Conservation (phyloP, 2,329 filamentous ascomycete species). For the Remersonia thermophila region DNA sequence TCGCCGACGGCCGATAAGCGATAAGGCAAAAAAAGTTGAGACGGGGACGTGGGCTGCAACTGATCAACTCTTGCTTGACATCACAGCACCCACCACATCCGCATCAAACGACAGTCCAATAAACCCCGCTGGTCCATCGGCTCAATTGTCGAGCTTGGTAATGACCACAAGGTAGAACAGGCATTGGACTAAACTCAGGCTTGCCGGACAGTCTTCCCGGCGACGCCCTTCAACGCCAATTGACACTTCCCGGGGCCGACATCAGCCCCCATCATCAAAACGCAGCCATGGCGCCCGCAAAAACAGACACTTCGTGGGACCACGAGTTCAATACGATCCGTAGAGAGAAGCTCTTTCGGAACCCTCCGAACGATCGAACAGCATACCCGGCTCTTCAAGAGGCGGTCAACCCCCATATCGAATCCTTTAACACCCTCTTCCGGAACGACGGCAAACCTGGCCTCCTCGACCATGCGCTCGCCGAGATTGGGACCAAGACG, state of each 20-base stretch:
- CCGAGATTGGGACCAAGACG: constrained; percentile 80
- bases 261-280: too few relatives aligned
- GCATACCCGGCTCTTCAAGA: constrained; percentile 78
- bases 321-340: constrained; percentile 76
- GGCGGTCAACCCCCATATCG: constrained; percentile 83
- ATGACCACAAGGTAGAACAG: not conserved
- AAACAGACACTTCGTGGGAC: constrained; percentile 54
- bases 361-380: constrained; percentile 75
- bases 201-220: not conserved
- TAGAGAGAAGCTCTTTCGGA: constrained; percentile 76
- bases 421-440: constrained; percentile 91
- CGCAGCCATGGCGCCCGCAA: constrained; percentile 35
- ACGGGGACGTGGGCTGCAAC: too few relatives aligned
- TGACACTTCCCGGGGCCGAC: too few relatives aligned
- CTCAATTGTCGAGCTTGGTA: too few relatives aligned
- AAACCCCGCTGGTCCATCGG: too few relatives aligned
- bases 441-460: constrained; percentile 48
- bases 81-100: too few relatives aligned
- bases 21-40: too few relatives aligned
- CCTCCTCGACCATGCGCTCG: constrained; percentile 58
- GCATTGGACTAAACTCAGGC: not conserved
- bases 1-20: too few relatives aligned
- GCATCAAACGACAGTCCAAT: too few relatives aligned
- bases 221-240: too few relatives aligned
- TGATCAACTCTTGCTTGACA: too few relatives aligned